Evolutionary conservation across 805 yeast genomes (phyloP).

Genomic region (Candida endomychidarum): DNA sequence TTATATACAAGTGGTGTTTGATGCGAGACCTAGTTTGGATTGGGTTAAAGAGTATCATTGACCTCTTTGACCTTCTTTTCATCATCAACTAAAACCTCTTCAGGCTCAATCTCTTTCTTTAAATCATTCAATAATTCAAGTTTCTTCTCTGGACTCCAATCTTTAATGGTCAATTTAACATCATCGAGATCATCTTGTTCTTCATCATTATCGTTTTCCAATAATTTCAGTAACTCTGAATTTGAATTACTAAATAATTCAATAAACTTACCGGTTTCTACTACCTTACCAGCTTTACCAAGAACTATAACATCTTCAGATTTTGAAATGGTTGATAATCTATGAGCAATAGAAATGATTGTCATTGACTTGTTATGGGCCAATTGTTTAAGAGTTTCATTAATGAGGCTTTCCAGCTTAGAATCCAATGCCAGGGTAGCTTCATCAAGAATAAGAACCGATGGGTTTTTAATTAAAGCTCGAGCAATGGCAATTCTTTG

Average conservation of each 20-base stretch:
- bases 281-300: conserved; percentile 42
- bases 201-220: conserved; percentile 25
- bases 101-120: conserved; percentile 17
- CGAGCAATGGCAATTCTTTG: conserved; percentile 77
- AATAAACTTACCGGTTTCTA: conserved; percentile 41
- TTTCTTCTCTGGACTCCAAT: conserved; percentile 21
- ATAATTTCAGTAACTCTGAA: conserved; percentile 41
- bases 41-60: neutral
- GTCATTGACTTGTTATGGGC: conserved; percentile 41
- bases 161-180: conserved; percentile 12
- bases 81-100: conserved; percentile 19
- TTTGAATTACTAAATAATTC: conserved; percentile 40
- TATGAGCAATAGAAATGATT: conserved; percentile 45
- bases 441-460: conserved; percentile 64
- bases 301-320: conserved; percentile 44
- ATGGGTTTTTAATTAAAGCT: conserved; percentile 66
- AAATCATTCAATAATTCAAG: conserved; percentile 38
- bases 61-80: conserved; percentile 23
- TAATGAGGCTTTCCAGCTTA: conserved; percentile 46
- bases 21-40: no score
- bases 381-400: conserved; percentile 40
- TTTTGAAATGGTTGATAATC: conserved; percentile 45
- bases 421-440: conserved; percentile 66
- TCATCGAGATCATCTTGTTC: conserved; percentile 10
- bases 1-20: conserved; percentile 7